Evolutionary conservation across 2,329 filamentous ascomycete species (phyloP).

Genomic region (Cordyceps cateniannulata): DNA sequence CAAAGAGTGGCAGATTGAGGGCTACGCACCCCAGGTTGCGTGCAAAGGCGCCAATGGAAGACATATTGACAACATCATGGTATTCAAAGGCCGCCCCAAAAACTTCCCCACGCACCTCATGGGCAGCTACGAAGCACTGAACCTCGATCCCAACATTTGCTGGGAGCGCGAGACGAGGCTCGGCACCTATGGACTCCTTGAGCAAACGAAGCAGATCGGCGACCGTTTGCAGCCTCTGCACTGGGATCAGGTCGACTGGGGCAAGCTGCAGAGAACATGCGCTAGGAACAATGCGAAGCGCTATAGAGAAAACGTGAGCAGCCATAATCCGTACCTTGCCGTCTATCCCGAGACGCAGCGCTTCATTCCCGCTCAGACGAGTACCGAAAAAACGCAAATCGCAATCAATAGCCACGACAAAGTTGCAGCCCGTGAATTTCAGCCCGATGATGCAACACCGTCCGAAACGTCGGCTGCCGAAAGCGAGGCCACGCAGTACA

Average conservation of each 20-base stretch:
- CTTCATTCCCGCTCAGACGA: constrained; percentile 14
- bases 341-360: constrained; percentile 32
- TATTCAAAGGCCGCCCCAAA: constrained; percentile 55
- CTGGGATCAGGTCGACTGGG: constrained; percentile 66
- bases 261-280: constrained; percentile 61
- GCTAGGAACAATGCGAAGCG: constrained; percentile 59
- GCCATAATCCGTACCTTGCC: constrained; percentile 37
- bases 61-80: constrained; percentile 53
- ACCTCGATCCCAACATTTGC: constrained; percentile 57
- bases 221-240: constrained; percentile 34
- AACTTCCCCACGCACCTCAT: constrained; percentile 55
- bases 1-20: constrained; percentile 48
- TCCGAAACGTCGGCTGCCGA: constrained; percentile 11
- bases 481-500: constrained; percentile 15
- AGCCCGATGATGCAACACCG: not conserved
- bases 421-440: not conserved
- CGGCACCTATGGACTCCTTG: constrained; percentile 55
- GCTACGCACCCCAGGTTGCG: constrained; percentile 52
- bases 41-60: constrained; percentile 60
- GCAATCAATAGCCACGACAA: not conserved
- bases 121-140: constrained; percentile 55
- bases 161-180: constrained; percentile 65
- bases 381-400: not conserved
- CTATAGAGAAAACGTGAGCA: constrained; percentile 40
- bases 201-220: constrained; percentile 40